A percentile compares a stretch with the other conserved stretches of the same genome.
Evolutionary conservation across 2,329 filamentous ascomycete genomes (phyloP).

Genomic region (Aureobasidium mangrovei): DNA sequence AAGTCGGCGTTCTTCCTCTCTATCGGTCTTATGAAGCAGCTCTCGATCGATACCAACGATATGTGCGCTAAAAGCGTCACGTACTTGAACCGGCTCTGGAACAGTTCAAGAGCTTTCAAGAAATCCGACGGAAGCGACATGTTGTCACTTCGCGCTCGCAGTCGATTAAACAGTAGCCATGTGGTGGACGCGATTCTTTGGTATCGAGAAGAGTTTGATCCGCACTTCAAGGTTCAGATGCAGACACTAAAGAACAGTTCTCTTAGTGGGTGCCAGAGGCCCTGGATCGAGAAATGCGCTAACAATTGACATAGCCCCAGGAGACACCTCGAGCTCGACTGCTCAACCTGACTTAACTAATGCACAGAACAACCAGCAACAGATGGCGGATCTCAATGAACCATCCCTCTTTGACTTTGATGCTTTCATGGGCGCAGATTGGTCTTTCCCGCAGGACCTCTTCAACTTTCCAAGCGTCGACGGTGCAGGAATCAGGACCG

Average conservation of each 20-base stretch:
- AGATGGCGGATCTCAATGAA: not conserved
- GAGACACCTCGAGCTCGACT: not conserved
- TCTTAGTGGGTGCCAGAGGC: not conserved
- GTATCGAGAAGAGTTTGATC: slow-evolving; percentile 2
- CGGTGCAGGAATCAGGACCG: too few relatives aligned
- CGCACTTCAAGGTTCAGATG: slow-evolving; percentile 2
- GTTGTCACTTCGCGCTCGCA: not conserved
- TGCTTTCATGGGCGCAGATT: not conserved
- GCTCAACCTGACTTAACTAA: not conserved
- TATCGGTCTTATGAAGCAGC: not conserved
- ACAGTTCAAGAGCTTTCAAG: slow-evolving; percentile 1
- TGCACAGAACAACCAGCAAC: not conserved
- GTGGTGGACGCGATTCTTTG: slow-evolving; percentile 3
- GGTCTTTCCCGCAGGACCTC: not conserved
- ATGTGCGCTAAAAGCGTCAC: not conserved
- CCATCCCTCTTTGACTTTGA: not conserved
- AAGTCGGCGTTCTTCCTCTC: not conserved
- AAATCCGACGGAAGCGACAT: not conserved
- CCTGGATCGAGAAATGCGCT: not conserved
- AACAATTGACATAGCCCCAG: not conserved
- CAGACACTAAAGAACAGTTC: not conserved
- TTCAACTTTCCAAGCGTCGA: not conserved
- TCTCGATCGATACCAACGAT: not conserved
- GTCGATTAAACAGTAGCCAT: not conserved
- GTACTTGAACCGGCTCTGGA: not conserved